Evolutionary conservation across 352 stramenopile species (phyloP).

Genomic region (Hyaloperonospora arabidopsidis): DNA sequence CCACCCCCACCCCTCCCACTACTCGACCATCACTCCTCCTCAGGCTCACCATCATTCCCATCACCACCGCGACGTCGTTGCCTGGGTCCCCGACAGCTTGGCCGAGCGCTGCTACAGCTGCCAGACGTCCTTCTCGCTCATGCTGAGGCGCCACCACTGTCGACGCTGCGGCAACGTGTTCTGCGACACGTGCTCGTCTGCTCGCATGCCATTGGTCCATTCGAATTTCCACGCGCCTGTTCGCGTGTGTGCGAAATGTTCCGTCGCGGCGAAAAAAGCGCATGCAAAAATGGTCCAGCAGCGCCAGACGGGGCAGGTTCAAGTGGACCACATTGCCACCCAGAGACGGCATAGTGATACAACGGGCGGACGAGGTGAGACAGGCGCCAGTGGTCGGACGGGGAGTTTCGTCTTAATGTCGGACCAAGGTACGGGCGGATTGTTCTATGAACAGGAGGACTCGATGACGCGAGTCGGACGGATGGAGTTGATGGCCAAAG

Average conservation of each 20-base stretch:
- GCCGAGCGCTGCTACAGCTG: conserved; percentile 74
- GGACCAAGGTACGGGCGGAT: conserved; percentile 9
- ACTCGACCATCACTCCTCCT: too few species aligned
- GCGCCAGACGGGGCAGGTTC: conserved; percentile 25
- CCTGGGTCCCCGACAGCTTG: conserved; percentile 79
- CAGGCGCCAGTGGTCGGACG: not conserved
- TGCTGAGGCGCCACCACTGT: conserved; percentile 82
- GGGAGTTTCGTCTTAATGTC: conserved; percentile 13
- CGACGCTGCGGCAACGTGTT: conserved; percentile 85
- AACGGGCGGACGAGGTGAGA: not conserved
- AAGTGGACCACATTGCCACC: conserved; percentile 6
- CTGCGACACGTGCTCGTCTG: conserved; percentile 80
- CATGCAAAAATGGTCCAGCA: conserved; percentile 67
- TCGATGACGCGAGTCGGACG: too few species aligned
- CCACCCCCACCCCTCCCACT: too few species aligned
- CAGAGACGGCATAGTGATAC: conserved; percentile 32
- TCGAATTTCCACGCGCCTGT: conserved; percentile 65
- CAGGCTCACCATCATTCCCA: conserved; percentile 22
- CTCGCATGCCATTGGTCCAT: conserved; percentile 65
- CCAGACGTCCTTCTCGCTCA: conserved; percentile 52
- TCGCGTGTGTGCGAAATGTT: conserved; percentile 77
- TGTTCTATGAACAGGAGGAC: too few species aligned
- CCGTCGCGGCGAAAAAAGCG: conserved; percentile 53
- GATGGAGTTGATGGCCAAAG: too few species aligned
- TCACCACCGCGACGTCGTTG: conserved; percentile 34